Conservation (phyloP, 169 alveolate species). For the Plasmodium inui region DNA sequence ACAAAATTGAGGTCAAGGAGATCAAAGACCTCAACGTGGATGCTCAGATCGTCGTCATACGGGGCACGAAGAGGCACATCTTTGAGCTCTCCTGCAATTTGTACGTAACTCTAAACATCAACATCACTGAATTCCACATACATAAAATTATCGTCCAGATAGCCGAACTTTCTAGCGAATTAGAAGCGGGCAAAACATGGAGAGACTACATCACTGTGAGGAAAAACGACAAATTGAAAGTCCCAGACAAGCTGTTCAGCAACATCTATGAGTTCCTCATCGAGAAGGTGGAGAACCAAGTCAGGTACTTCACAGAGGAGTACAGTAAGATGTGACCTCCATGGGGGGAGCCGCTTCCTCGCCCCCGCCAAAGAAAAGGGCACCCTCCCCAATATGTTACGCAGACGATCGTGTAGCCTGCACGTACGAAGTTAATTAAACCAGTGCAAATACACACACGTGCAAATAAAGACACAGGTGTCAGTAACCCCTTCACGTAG, state of each 20-base stretch:
- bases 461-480: neutral
- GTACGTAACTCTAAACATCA: conserved; percentile 40
- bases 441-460: neutral
- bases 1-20: conserved; percentile 77
- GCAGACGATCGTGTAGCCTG: neutral
- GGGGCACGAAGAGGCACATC: conserved; percentile 88
- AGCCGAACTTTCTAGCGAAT: conserved; percentile 82
- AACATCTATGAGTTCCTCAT: conserved; percentile 18
- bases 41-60: conserved; percentile 87
- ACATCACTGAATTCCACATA: conserved; percentile 26
- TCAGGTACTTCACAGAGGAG: conserved; percentile 39
- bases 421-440: neutral
- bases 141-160: conserved; percentile 76
- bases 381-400: neutral
- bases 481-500: neutral
- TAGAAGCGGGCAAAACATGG: conserved; percentile 85
- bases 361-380: neutral
- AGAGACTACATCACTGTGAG: conserved; percentile 76
- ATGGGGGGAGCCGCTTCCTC: neutral
- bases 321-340: conserved; percentile 26
- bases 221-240: conserved; percentile 54
- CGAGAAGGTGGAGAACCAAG: conserved; percentile 27
- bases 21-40: conserved; percentile 85
- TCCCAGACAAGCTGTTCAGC: conserved; percentile 33
- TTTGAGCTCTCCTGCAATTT: conserved; percentile 85